Percentiles rank a stretch among this genome's conserved stretches.
phyloP scores from a whole-genome alignment of 1,139 yeast species.

The Protomyces macrosporus region DNA sequence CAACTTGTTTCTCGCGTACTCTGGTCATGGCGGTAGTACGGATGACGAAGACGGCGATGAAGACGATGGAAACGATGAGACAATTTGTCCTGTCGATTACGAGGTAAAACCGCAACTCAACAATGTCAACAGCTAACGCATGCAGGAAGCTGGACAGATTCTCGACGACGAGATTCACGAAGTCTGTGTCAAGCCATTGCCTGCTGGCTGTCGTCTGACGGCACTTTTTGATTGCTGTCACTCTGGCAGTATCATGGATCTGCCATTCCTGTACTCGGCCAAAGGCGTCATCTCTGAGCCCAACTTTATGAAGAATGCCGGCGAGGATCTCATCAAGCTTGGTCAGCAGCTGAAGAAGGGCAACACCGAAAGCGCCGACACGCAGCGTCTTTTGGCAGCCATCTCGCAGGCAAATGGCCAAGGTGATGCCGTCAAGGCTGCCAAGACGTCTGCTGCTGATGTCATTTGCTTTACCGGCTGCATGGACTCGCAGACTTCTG shows the following conservation, averaged over 20 bases:
- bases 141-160: constrained; percentile 46
- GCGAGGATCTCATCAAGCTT: constrained; percentile 68
- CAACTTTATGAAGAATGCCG: constrained; percentile 76
- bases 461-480: constrained; percentile 73
- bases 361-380: constrained; percentile 54
- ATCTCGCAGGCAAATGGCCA: constrained; percentile 40
- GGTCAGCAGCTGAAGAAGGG: constrained; percentile 68
- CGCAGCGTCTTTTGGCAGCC: constrained; percentile 49
- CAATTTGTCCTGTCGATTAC: constrained; percentile 86
- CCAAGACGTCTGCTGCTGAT: constrained; percentile 82
- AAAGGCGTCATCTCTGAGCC: constrained; percentile 90
- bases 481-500: constrained; percentile 20
- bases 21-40: constrained; percentile 91
- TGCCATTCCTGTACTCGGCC: constrained; percentile 85
- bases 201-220: constrained; percentile 78
- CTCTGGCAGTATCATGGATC: constrained; percentile 83
- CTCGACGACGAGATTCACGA: constrained; percentile 79
- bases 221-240: constrained; percentile 54
- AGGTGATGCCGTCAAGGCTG: constrained; percentile 42
- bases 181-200: constrained; percentile 69
- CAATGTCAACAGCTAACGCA: no score
- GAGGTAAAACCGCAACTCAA: constrained; percentile 38
- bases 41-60: constrained; percentile 83
- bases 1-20: constrained; percentile 42
- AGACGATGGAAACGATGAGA: constrained; percentile 83